phyloP scores from a whole-genome alignment of 805 yeast species.

The Metschnikowia sp. region DNA sequence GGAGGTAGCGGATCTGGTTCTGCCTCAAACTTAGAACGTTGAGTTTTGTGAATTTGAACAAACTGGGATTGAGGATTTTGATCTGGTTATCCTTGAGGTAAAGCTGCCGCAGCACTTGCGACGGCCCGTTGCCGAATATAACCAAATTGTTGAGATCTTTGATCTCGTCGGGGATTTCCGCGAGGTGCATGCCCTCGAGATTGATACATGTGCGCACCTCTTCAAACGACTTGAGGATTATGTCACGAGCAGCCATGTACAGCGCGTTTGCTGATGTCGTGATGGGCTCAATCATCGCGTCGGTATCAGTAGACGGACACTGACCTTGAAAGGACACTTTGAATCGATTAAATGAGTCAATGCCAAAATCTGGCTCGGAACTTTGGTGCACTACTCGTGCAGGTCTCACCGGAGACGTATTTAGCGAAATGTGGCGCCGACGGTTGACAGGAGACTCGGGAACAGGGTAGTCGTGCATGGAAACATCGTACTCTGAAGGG shows the following conservation, averaged over 20 bases:
- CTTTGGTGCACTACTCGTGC: constrained; percentile 16
- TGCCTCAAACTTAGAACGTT: constrained; percentile 52
- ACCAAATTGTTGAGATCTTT: constrained; percentile 55
- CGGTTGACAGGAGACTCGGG: constrained; percentile 28
- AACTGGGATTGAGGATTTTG: constrained; percentile 44
- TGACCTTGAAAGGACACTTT: constrained; percentile 24
- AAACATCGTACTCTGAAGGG: constrained; percentile 29
- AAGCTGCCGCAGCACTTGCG: constrained; percentile 38
- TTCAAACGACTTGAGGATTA: constrained; percentile 47
- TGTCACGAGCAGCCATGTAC: constrained; percentile 33
- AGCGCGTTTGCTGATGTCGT: background rate
- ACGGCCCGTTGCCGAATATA: constrained; percentile 29
- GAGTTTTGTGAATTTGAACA: constrained; percentile 49
- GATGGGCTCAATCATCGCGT: constrained; percentile 18
- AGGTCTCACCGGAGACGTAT: constrained; percentile 13
- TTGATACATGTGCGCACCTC: constrained; percentile 41
- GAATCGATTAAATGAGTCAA: constrained; percentile 47
- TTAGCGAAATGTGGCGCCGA: constrained; percentile 5
- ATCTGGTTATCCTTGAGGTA: constrained; percentile 51
- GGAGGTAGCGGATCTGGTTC: constrained; percentile 29
- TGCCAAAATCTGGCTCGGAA: constrained; percentile 47
- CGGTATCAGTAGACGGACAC: constrained; percentile 33
- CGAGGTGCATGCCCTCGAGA: constrained; percentile 46
- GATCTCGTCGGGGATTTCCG: constrained; percentile 54
- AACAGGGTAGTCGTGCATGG: constrained; percentile 21